Base-by-base conservation (phyloP, 768 basidiomycete species). In the Pleurotus eryngii region DNA sequence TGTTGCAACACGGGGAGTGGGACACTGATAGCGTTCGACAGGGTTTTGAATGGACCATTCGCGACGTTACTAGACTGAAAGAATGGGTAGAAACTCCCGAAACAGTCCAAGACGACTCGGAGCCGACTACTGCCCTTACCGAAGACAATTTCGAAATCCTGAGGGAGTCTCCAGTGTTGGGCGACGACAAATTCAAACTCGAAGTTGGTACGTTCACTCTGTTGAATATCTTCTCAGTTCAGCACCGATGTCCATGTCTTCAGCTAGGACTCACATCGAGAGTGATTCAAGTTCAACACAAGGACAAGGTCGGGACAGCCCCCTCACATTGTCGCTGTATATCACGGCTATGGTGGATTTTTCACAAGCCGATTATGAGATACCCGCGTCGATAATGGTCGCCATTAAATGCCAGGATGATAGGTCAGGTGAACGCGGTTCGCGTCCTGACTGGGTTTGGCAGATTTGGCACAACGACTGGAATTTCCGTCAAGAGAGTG, bases 1-100 rank as follows among this genome's bases (percentile, higher is more conserved):
- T 35, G 30, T 11, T 35, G 30, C 11, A 35, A 35, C 30, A 35
- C 30, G 30, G 9, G 30, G 30, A 11, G 3, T 35, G 30, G 30
- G 9, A 35, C 11, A 35, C 30, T 35, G 0, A 35, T 35, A 5
- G 5, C 24, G 15, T 45, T 49, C 9, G 46, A 43, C 55, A 89
- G 87, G 86, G 86, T 0, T 87, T 90, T 63, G 87, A 92, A 68
- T 90, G 88, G 87, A 72, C 76, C 7, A 77, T 90, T 20, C 76
- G 78, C 26, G 78, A 85, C 61, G 78, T 86, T 5, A 72, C 75
- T 50, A 81, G 79, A 57, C 71, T 90, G 42, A 74, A 78, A 39
- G 77, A 85, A 55, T 81, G 78, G 59, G 75, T 90, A 2, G 87
- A 89, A 67, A 72, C 75, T 14, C 60, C 65, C 15, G 66, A 69